These are phyloP conservation scores for Eremothecium cymbalariae DNA, from an alignment of 1,139 yeast genomes.

Conservation along the genomic window DNA sequence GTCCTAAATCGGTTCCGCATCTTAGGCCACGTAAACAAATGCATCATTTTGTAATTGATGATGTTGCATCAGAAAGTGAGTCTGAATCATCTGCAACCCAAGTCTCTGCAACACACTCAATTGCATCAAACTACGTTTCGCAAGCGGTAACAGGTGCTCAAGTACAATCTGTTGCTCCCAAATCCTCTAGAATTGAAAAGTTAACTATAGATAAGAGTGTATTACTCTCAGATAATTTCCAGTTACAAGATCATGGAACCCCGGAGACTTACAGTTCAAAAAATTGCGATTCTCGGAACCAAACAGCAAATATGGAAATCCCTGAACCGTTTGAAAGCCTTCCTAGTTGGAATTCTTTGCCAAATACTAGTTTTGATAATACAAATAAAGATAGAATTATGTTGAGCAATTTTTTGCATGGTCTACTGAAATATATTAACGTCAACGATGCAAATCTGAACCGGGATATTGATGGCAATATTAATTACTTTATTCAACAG, in stretches of 20 bases:
- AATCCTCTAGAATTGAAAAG: neutral
- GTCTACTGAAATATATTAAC: slow-evolving; percentile 24
- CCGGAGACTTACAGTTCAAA: slow-evolving; percentile 1
- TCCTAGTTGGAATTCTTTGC: neutral
- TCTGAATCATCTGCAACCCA: neutral
- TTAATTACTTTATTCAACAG: slow-evolving; percentile 54
- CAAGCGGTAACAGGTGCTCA: neutral
- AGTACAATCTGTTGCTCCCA: neutral
- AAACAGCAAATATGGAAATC: neutral
- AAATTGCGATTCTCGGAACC: no score
- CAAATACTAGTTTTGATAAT: slow-evolving; percentile 1
- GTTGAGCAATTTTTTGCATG: slow-evolving; percentile 21
- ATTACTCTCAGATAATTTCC: slow-evolving; percentile 1
- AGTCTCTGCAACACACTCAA: neutral
- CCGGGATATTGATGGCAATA: slow-evolving; percentile 56
- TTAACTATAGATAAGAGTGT: neutral
- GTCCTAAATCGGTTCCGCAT: slow-evolving; percentile 4
- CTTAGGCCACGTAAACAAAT: slow-evolving; percentile 4
- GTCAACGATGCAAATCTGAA: slow-evolving; percentile 30
- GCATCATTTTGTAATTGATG: neutral
- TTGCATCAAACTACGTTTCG: neutral
- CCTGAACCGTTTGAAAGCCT: slow-evolving; percentile 1
- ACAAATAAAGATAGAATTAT: slow-evolving; percentile 14
- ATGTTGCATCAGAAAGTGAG: neutral
- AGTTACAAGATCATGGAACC: slow-evolving; percentile 6